These are phyloP conservation scores for Amanita jacksonii DNA, from an alignment of 768 basidiomycete genomes.

Conservation along the genomic window DNA sequence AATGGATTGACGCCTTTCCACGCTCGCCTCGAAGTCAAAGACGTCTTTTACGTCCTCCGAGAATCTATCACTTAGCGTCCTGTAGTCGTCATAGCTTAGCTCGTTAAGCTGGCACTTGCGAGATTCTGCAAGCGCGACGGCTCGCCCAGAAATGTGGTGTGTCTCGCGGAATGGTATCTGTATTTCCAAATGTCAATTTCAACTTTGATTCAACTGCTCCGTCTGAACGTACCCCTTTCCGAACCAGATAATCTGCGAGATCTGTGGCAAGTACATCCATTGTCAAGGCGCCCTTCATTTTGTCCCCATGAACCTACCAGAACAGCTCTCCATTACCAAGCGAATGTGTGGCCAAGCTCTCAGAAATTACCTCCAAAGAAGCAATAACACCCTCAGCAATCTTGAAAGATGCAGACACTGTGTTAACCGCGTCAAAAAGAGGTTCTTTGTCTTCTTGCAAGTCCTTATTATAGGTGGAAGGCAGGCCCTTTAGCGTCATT, in stretches of 20 bases:
- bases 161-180: conserved; percentile 98
- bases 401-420: conserved; percentile 75
- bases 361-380: conserved; percentile 61
- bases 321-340: background rate
- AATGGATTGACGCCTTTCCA: conserved; percentile 86
- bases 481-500: conserved; percentile 95
- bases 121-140: conserved; percentile 89
- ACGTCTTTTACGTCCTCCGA: conserved; percentile 71
- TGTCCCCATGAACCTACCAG: conserved; percentile 81
- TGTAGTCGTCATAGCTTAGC: conserved; percentile 72
- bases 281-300: conserved; percentile 85
- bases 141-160: conserved; percentile 94
- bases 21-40: conserved; percentile 93
- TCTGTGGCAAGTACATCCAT: conserved; percentile 99
- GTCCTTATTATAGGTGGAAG: conserved; percentile 99
- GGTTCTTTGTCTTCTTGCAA: conserved; percentile 99
- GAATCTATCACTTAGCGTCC: conserved; percentile 67
- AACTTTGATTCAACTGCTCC: background rate
- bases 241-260: conserved; percentile 95
- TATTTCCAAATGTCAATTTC: background rate
- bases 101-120: conserved; percentile 74
- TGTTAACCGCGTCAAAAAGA: conserved; percentile 89
- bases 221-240: conserved; percentile 75
- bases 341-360: background rate
- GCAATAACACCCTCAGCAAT: conserved; percentile 94